Evolutionary conservation across 805 yeast species (phyloP), one percentile per base, ranked within the genome.

Genomic region (Barnettozyma wickerhamii): DNA sequence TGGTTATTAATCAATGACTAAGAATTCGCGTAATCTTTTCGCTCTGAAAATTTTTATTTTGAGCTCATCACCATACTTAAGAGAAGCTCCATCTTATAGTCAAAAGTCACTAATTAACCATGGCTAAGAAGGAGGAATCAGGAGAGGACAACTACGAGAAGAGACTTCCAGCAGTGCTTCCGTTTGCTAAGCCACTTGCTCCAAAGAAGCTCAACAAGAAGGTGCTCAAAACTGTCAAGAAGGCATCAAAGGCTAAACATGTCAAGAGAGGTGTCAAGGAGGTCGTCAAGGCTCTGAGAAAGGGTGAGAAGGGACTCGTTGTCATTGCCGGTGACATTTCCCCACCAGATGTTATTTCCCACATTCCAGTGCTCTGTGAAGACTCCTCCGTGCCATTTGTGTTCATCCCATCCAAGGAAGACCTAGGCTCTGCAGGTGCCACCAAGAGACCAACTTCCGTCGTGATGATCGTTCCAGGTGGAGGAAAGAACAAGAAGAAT

Each of bases 401-500:
- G 31, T 93, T 93, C 66, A 79, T 93, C 48, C 99, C 99, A 57
- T 89, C 97, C 37, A 93, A 93, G 69, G 97, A 93, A 71, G 98
- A 93, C 62, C 77, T 93, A 52, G 99, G 99, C 27, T 85, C 95
- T 49, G 99, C 99, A 19, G 98, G 98, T 61, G 95, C 97, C 47
- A 93, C 99, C 43, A 93, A 93, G 74, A 84, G 99, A 75, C 98
- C 99, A 54, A 93, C 99, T 29, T 88, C 97, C 29, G 90, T 95
- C 64, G 96, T 93, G 23, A 87, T 93, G 88, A 78, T 93, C 55
- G 93, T 90, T 41, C 99, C 99, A 56, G 96, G 96, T 43, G 95
- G 95, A 42, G 89, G 90, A 46, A 76, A 85, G 59, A 84, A 81
- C 71, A 84, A 82, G 65, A 82, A 79, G 54, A 75, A 71, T 44